Evolutionary conservation across 495 filamentous ascomycete species (phyloP).

Genomic region (Annulohypoxylon stygium): DNA sequence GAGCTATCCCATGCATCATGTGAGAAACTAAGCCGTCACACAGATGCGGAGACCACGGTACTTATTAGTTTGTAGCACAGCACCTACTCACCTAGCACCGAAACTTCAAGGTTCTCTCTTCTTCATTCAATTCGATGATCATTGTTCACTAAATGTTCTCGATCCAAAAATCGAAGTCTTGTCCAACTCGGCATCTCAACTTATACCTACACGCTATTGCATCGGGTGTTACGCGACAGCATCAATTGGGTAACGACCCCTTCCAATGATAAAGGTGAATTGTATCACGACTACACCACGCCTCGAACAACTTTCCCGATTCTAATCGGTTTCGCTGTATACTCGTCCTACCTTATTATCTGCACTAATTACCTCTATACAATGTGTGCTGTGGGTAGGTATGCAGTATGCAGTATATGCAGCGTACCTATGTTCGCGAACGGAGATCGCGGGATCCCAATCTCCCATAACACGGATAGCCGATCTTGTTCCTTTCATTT

Average conservation of each 20-base stretch:
- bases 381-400: no score
- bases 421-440: not conserved
- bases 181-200: slow-evolving; percentile 11
- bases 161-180: slow-evolving; percentile 3
- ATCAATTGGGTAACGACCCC: slow-evolving; percentile 26
- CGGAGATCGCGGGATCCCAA: not conserved
- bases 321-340: slow-evolving; percentile 14
- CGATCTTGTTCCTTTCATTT: slow-evolving; percentile 25
- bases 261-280: slow-evolving; percentile 28
- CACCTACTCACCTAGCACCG: not conserved
- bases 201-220: not conserved
- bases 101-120: slow-evolving; percentile 14
- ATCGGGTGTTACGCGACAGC: slow-evolving; percentile 37
- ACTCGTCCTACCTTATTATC: slow-evolving; percentile 7
- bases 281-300: slow-evolving; percentile 25
- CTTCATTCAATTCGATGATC: not conserved
- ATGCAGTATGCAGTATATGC: not conserved
- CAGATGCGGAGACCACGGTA: slow-evolving; percentile 28
- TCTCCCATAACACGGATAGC: slow-evolving; percentile 27
- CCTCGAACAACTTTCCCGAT: slow-evolving; percentile 27
- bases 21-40: slow-evolving; percentile 26
- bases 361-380: not conserved
- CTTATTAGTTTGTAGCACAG: slow-evolving; percentile 18
- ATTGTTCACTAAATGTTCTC: not conserved
- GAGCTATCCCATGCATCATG: slow-evolving; percentile 25